phyloP scores from a whole-genome alignment of 208 protist genomes.

The Leptomonas pyrrhocoris region DNA sequence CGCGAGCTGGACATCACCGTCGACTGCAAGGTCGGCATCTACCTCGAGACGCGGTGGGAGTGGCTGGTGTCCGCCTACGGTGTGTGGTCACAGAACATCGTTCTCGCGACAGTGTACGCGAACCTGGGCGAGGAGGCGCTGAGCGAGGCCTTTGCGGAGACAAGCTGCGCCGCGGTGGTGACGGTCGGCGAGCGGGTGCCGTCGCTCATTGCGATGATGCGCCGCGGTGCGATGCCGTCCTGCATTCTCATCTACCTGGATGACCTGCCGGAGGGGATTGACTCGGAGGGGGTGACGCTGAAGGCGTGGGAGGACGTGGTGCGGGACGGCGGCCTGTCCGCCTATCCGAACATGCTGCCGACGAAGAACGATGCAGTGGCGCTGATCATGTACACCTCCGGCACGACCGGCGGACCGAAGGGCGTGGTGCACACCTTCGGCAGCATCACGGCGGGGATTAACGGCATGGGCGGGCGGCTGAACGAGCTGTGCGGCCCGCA shows the following conservation, averaged over 20 bases:
- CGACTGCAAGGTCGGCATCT: slow-evolving; percentile 62
- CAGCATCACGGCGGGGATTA: slow-evolving; percentile 50
- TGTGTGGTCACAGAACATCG: slow-evolving; percentile 65
- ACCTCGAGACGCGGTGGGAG: slow-evolving; percentile 84
- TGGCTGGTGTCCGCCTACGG: slow-evolving; percentile 78
- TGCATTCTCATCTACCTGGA: slow-evolving; percentile 64
- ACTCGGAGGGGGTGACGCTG: slow-evolving; percentile 28
- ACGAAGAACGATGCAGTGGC: slow-evolving; percentile 45
- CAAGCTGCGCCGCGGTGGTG: slow-evolving; percentile 60
- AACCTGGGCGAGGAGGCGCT: slow-evolving; percentile 86
- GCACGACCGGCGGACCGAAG: slow-evolving; percentile 92
- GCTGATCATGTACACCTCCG: slow-evolving; percentile 78
- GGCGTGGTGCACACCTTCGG: slow-evolving; percentile 89
- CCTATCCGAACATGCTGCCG: no score
- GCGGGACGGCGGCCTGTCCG: slow-evolving; percentile 10
- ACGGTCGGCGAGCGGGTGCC: slow-evolving; percentile 50
- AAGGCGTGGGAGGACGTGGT: slow-evolving; percentile 55
- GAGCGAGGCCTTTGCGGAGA: slow-evolving; percentile 63
- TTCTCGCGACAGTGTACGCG: slow-evolving; percentile 81
- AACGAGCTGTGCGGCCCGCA: slow-evolving; percentile 23
- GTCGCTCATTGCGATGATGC: slow-evolving; percentile 49
- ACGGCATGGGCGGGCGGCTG: slow-evolving; percentile 47
- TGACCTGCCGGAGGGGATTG: slow-evolving; percentile 32
- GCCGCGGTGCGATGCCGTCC: slow-evolving; percentile 41
- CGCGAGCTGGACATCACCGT: slow-evolving; percentile 44